Evolutionary conservation across 805 yeast genomes (phyloP).

Genomic region (Pichia occidentalis): DNA sequence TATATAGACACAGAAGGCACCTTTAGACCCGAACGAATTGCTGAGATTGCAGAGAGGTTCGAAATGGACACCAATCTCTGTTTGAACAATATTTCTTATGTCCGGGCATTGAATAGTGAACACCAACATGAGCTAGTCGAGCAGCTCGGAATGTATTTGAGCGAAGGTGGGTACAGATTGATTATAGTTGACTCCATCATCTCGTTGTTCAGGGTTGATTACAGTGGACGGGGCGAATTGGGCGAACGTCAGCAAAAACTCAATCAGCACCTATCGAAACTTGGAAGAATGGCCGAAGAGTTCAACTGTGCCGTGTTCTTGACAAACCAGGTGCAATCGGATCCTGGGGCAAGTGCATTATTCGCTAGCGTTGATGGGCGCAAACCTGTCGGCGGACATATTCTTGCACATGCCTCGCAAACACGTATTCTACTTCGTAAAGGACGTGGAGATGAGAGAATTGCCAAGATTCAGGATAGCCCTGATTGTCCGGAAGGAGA

Average conservation of each 20-base stretch:
- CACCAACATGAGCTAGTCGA: slow-evolving; percentile 71
- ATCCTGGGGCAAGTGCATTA: slow-evolving; percentile 74
- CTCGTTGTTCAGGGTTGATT: slow-evolving; percentile 76
- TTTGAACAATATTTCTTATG: slow-evolving; percentile 63
- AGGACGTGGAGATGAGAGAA: slow-evolving; percentile 76
- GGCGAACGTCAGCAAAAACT: slow-evolving; percentile 69
- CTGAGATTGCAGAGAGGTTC: slow-evolving; percentile 60
- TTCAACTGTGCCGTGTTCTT: slow-evolving; percentile 71
- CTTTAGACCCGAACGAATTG: slow-evolving; percentile 63
- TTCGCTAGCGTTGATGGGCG: slow-evolving; percentile 80
- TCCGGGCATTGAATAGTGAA: slow-evolving; percentile 58
- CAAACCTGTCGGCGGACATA: slow-evolving; percentile 81
- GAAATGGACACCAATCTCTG: slow-evolving; percentile 65
- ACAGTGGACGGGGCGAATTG: slow-evolving; percentile 71
- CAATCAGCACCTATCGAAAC: slow-evolving; percentile 46
- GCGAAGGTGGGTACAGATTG: slow-evolving; percentile 59
- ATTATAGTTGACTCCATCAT: slow-evolving; percentile 66
- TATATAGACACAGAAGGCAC: slow-evolving; percentile 81
- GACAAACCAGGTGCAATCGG: slow-evolving; percentile 76
- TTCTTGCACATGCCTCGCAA: slow-evolving; percentile 75
- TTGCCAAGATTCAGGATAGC: slow-evolving; percentile 71
- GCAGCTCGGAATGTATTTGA: slow-evolving; percentile 57
- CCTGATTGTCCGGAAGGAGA: slow-evolving; percentile 81
- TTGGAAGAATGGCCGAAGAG: slow-evolving; percentile 64
- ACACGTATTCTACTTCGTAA: slow-evolving; percentile 65